These are phyloP conservation scores for Pilaira anomala DNA, from an alignment of 192 early-diverging fungal species.

Conservation along the genomic window DNA sequence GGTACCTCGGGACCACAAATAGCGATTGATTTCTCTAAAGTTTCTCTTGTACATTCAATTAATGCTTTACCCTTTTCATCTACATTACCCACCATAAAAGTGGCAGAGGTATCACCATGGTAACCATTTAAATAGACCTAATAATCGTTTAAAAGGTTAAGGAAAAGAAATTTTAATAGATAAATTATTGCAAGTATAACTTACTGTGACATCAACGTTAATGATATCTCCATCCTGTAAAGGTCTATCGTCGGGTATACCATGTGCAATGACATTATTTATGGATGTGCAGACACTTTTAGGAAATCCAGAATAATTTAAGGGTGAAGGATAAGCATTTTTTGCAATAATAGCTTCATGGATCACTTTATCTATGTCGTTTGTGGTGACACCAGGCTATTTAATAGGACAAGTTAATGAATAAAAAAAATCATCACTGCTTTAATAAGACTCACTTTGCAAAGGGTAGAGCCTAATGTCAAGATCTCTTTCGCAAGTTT, in stretches of 20 bases:
- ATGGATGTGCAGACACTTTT: constrained; percentile 75
- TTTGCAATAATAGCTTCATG: constrained; percentile 52
- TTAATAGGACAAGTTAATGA: constrained; percentile 10
- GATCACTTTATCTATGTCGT: constrained; percentile 44
- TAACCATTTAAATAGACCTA: constrained; percentile 60
- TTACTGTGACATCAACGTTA: constrained; percentile 72
- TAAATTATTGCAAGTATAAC: too few species aligned
- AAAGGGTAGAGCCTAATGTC: constrained; percentile 48
- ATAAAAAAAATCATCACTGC: not conserved
- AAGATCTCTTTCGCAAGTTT: constrained; percentile 58
- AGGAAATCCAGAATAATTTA: constrained; percentile 76
- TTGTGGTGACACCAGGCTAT: constrained; percentile 47
- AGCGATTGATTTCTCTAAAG: constrained; percentile 57
- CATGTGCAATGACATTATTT: constrained; percentile 85
- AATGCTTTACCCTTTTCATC: constrained; percentile 55
- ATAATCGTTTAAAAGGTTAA: not conserved
- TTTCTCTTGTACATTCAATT: constrained; percentile 53
- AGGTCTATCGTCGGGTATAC: constrained; percentile 61
- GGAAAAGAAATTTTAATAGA: too few species aligned
- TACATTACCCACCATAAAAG: constrained; percentile 60
- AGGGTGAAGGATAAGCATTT: constrained; percentile 73
- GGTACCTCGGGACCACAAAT: constrained; percentile 52
- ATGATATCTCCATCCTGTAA: constrained; percentile 69
- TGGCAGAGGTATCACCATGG: constrained; percentile 73
- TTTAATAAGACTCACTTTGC: constrained; percentile 28